Conservation (phyloP, 352 stramenopile species). For the Plasmopara viticola region DNA sequence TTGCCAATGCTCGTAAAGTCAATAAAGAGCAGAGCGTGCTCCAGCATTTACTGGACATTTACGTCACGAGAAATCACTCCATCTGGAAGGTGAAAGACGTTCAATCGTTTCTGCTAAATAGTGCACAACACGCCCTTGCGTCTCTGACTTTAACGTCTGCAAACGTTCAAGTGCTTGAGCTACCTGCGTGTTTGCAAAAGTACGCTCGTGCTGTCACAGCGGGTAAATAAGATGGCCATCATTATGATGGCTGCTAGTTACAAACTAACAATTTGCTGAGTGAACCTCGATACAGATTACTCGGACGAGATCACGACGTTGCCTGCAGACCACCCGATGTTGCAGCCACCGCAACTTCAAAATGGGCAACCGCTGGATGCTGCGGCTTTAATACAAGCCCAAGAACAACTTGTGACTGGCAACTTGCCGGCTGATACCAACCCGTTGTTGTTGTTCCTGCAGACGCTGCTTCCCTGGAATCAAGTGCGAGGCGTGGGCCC, state of each 20-base stretch:
- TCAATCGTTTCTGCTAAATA: constrained; percentile 58
- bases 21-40: constrained; percentile 34
- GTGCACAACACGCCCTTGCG: constrained; percentile 56
- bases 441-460: constrained; percentile 77
- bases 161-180: constrained; percentile 51
- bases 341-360: constrained; percentile 59
- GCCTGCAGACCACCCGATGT: constrained; percentile 76
- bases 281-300: constrained; percentile 40
- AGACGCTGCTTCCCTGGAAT: constrained; percentile 83
- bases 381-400: constrained; percentile 43
- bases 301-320: constrained; percentile 85
- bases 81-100: constrained; percentile 82
- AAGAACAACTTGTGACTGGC: constrained; percentile 57
- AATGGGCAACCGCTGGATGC: constrained; percentile 56
- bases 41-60: constrained; percentile 75
- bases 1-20: constrained; percentile 64
- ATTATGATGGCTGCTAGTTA: too few relatives aligned
- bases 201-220: constrained; percentile 59
- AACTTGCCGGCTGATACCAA: constrained; percentile 76
- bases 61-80: constrained; percentile 68
- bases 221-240: constrained; percentile 25
- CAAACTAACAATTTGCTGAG: too few relatives aligned
- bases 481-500: constrained; percentile 55
- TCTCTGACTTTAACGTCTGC: constrained; percentile 41
- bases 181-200: constrained; percentile 56